Percentiles rank a stretch among this genome's conserved stretches.
Conservation (phyloP, 1,284 basidiomycete species). For the Wallemia ichthyophaga region DNA sequence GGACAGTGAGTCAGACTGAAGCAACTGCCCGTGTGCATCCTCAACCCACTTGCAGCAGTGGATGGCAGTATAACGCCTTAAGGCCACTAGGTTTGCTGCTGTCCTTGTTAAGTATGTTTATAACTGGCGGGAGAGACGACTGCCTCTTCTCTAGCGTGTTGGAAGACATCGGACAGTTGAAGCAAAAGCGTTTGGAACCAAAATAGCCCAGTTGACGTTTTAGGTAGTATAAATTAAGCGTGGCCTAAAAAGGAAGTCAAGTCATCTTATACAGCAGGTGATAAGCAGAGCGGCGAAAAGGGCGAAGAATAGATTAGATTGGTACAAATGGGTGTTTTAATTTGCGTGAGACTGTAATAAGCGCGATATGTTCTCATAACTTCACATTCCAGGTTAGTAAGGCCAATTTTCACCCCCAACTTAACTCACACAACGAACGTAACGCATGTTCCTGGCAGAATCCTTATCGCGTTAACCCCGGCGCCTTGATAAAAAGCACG, state of each 20-base stretch:
- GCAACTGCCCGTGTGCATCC: no score
- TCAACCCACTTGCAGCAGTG: neutral
- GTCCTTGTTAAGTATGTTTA: neutral
- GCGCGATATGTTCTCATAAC: neutral
- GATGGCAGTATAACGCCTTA: neutral
- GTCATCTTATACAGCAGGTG: neutral
- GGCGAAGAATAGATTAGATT: neutral
- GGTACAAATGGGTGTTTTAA: no score
- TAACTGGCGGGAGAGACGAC: neutral
- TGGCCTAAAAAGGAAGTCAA: neutral
- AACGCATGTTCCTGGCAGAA: constrained; percentile 85
- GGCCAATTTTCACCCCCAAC: no score
- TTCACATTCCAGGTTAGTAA: no score
- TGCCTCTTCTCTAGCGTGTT: neutral
- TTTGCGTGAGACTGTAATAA: neutral
- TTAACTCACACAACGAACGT: constrained; percentile 98
- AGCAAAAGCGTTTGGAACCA: neutral
- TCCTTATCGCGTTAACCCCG: constrained; percentile 80
- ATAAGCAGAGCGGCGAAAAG: neutral
- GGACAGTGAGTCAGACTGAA: no score
- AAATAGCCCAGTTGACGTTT: neutral
- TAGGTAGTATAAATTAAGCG: neutral
- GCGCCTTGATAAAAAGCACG: constrained; percentile 82
- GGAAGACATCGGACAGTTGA: neutral
- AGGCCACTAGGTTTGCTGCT: neutral